Base-by-base conservation (phyloP, 257 asterid genomes). In the Capsicum baccatum region DNA sequence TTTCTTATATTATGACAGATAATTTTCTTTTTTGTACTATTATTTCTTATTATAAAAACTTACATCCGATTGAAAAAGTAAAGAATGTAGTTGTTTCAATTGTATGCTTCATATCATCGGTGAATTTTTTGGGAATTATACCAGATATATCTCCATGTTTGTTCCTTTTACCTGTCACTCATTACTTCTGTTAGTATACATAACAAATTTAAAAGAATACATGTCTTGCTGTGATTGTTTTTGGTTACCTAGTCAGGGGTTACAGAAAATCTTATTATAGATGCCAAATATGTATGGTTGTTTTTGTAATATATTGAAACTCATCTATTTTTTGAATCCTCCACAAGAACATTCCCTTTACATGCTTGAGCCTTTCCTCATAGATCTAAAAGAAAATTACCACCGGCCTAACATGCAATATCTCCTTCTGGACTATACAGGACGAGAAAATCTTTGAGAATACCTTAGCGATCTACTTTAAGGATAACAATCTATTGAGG, bases 361-460 rank as follows among this genome's bases (percentile, higher is more conserved):
- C 87, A 74, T 74, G 39, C 86, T 85, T 17, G 67, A 84, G 52
- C 50, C 82, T 80, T 50, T 59, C 60, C 54, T 35, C 64, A 39
- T 57, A 17, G 83, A 62, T 79, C 63, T 56, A 67, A 73, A 81
- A 26, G 59, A 67, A 80, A 83, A 90, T 90, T 90, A 83, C 86
- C 79, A 62, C 83, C 62, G 52, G 87, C 52, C 50, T 66, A 86
- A 76, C 87, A 82, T 83, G 86, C 84, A 69, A 33, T 62, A 42
- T 67, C 80, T 68, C 89, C 33, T n/a, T 66, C 12, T 91, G 93
- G 96, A 86, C 87, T 5, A 68, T 42, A 84, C 91, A 90, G 83
- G 89, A 89, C 87, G 83, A 91, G 82, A 86, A 87, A 87, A 90
- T 91, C 62, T 91, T 87, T 52, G 96, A 89, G 86, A 87, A 83